Percentiles rank a stretch among this genome's conserved stretches.
phyloP scores from a whole-genome alignment of 805 yeast species.

The Wickerhamomyces mucosus region DNA sequence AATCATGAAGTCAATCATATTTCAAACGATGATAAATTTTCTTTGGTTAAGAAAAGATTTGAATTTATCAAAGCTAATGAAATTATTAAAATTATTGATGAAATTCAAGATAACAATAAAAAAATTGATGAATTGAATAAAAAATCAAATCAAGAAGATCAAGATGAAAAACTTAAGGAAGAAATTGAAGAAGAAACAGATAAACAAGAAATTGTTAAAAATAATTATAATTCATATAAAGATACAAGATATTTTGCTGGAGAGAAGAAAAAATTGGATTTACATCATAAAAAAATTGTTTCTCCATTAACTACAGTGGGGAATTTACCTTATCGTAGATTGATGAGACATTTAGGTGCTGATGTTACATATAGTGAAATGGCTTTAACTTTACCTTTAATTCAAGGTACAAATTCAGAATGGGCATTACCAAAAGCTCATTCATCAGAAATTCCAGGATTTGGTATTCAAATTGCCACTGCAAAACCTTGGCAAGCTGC shows the following conservation, averaged over 20 bases:
- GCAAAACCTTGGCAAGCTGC: slow-evolving; percentile 90
- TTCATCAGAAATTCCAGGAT: slow-evolving; percentile 69
- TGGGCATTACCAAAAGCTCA: slow-evolving; percentile 98
- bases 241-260: slow-evolving; percentile 69
- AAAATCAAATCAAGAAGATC: slow-evolving; percentile 10
- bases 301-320: slow-evolving; percentile 98
- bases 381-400: slow-evolving; percentile 80
- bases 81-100: slow-evolving; percentile 56
- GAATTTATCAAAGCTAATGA: slow-evolving; percentile 47
- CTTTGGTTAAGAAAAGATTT: slow-evolving; percentile 41
- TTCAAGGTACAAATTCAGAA: slow-evolving; percentile 87
- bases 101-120: slow-evolving; percentile 33
- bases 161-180: too few species aligned
- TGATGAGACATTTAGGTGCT: slow-evolving; percentile 85
- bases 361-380: slow-evolving; percentile 92
- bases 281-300: slow-evolving; percentile 69
- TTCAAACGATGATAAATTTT: slow-evolving; percentile 27
- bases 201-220: slow-evolving; percentile 21
- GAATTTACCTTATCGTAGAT: slow-evolving; percentile 86
- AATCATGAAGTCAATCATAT: slow-evolving; percentile 62
- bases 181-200: slow-evolving; percentile 8
- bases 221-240: slow-evolving; percentile 40
- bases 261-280: slow-evolving; percentile 74
- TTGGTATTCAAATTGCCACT: slow-evolving; percentile 90
- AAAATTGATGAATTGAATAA: slow-evolving; percentile 26